These are phyloP conservation scores for Arctium minus DNA, from an alignment of 129 eudicot genomes.

Conservation along the genomic window DNA sequence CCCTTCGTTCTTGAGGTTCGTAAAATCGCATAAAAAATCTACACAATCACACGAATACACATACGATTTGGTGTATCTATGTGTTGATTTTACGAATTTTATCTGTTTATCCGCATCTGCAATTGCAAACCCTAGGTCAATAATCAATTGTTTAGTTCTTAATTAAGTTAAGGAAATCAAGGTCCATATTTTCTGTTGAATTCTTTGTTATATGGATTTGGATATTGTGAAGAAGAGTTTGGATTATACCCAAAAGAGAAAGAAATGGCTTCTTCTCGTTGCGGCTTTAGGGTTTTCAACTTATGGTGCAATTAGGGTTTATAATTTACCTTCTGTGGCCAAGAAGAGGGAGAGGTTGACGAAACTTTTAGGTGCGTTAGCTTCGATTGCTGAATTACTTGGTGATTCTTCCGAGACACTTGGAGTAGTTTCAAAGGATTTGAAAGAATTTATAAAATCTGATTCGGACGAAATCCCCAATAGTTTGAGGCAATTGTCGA, in stretches of 20 bases:
- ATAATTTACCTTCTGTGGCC: slow-evolving; percentile 59
- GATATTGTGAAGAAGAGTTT: slow-evolving; percentile 47
- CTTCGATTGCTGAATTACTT: slow-evolving; percentile 54
- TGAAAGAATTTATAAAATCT: slow-evolving; percentile 65
- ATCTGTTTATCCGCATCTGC: not conserved
- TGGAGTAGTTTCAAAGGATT: slow-evolving; percentile 70
- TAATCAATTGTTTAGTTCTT: not conserved
- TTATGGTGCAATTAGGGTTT: slow-evolving; percentile 60
- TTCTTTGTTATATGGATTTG: slow-evolving; percentile 50
- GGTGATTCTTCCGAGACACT: slow-evolving; percentile 80
- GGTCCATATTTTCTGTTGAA: not conserved
- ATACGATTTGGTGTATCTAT: slow-evolving; percentile 5
- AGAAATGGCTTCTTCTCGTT: slow-evolving; percentile 43
- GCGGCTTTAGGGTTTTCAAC: slow-evolving; percentile 59
- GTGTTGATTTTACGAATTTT: not conserved
- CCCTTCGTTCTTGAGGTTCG: slow-evolving; percentile 17
- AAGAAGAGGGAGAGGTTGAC: slow-evolving; percentile 57
- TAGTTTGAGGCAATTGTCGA: slow-evolving; percentile 77
- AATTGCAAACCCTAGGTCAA: slow-evolving; percentile 21
- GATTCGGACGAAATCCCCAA: slow-evolving; percentile 88
- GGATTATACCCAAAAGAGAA: slow-evolving; percentile 41
- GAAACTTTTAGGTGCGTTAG: slow-evolving; percentile 53
- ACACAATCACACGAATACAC: not conserved
- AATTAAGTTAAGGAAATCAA: not conserved
- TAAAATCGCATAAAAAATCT: slow-evolving; percentile 4